phyloP scores from a whole-genome alignment of 2,329 filamentous ascomycete species.

The Rosellinia necatrix region DNA sequence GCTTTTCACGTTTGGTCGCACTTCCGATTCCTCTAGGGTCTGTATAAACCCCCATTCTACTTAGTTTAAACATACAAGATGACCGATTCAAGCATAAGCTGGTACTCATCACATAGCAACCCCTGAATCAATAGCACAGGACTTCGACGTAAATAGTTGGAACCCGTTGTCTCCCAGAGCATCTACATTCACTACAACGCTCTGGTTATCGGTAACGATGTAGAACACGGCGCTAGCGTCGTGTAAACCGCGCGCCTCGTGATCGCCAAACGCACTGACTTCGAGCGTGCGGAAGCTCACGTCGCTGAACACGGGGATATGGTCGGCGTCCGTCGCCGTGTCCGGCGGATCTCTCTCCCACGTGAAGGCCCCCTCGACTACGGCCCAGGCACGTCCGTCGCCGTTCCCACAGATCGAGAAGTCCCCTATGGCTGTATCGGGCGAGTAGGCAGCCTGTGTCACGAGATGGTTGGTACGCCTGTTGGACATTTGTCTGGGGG shows the following conservation, averaged over 20 bases:
- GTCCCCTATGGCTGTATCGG: neutral
- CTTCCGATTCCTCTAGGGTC: neutral
- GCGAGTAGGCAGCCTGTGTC: neutral
- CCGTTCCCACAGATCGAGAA: constrained; percentile 3
- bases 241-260: neutral
- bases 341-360: neutral
- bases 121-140: neutral
- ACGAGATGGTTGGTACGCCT: neutral
- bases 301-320: neutral
- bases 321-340: neutral
- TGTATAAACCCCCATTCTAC: neutral
- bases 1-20: neutral
- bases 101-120: neutral
- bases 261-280: neutral
- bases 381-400: neutral
- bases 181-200: neutral
- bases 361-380: constrained; percentile 7
- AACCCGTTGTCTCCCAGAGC: neutral
- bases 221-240: constrained; percentile 1
- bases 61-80: neutral
- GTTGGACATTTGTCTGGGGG: neutral
- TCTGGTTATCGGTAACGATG: neutral
- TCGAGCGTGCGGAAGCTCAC: neutral
- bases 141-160: neutral
- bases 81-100: neutral